Conservation (phyloP, 192 early-diverging fungal species). For the Coemansia erecta region DNA sequence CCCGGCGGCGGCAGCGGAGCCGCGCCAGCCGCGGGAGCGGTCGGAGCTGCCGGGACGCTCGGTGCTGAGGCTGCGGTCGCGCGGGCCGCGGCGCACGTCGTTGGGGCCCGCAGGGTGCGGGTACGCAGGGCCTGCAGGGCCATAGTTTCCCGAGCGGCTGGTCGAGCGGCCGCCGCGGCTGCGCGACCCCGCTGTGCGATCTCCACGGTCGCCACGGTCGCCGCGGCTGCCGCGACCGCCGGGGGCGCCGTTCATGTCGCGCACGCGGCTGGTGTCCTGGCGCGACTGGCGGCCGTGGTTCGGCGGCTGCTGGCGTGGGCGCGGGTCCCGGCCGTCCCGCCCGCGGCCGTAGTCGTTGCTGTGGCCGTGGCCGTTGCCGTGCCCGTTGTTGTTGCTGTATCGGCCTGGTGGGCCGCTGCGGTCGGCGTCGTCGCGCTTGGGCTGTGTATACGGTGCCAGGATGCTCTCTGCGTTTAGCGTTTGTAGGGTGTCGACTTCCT, state of each 20-base stretch:
- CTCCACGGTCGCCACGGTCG: slow-evolving; percentile 12
- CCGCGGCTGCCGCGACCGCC: background rate
- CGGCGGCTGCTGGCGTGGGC: background rate
- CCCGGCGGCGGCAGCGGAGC: background rate
- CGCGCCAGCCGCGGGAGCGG: slow-evolving; percentile 34
- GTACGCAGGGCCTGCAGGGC: slow-evolving; percentile 4
- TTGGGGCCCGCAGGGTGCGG: slow-evolving; percentile 6
- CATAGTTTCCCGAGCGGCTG: slow-evolving; percentile 21
- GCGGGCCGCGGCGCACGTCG: slow-evolving; percentile 1
- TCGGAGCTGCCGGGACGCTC: slow-evolving; percentile 35
- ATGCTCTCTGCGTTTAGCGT: slow-evolving; percentile 13
- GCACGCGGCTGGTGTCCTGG: background rate
- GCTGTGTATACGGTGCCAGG: slow-evolving; percentile 2
- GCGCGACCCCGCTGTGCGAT: slow-evolving; percentile 13
- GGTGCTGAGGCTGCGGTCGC: slow-evolving; percentile 46
- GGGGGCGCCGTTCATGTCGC: background rate
- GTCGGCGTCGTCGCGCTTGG: slow-evolving; percentile 1
- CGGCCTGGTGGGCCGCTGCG: too few species aligned
- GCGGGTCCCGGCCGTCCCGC: slow-evolving; percentile 5
- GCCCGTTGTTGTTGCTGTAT: too few species aligned
- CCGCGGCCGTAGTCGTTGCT: background rate
- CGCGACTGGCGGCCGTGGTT: background rate
- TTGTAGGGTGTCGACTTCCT: slow-evolving; percentile 34
- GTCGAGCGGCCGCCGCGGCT: slow-evolving; percentile 28
- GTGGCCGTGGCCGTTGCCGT: background rate